Evolutionary conservation across 208 protist species (phyloP), one percentile per base, ranked within the genome.

Genomic region (Wallacemonas sp.): DNA sequence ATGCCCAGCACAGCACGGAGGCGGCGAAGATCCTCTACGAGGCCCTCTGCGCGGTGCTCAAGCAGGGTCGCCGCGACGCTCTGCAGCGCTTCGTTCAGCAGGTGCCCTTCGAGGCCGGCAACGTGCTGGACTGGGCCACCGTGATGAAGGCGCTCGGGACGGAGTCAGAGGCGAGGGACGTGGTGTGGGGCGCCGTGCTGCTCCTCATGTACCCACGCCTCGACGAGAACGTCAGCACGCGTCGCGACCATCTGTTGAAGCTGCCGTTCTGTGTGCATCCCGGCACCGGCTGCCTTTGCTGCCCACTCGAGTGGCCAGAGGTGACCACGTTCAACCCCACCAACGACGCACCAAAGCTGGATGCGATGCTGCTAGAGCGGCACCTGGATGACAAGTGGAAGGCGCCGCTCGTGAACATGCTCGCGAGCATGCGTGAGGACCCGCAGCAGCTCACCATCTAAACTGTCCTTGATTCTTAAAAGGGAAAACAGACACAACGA

Each of bases 181-280:
- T 93, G 1, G 63, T 93, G 45, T 63, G 81, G 22, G 91, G 70
- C 3, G 81, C 79, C 12, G 78, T 86, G 65, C 75, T 97, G 33
- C 72, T 92, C 16, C 70, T 97, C 32, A 86, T 97, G 67, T 99
- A 98, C 72, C 98, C 99, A 10, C 77, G 98, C 8, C 77, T 99
- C 1, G 99, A 99, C 86, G 91, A 98, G 41, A 86, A 99, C 38
- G 98, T 99, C 8, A 95, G 86, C 57, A 99, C 97, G 54, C 74
- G 80, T 11, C 69, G 98, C 11, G 98, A 99, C 65, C 99, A 99
- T 84, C 82, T 99, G 45, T 78, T 99, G 12, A 99, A 99, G 79
- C 79, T 94, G 3, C 99, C 99, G 2, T 99, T 99, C 61, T 99
- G 89, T 74, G 89, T 99, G n/a, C 98, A 99, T 69, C 98, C 98